A percentile compares a stretch with the other conserved stretches of the same genome.
phyloP scores from a whole-genome alignment of 2,329 filamentous ascomycete genomes.

The Colletotrichum shisoi region DNA sequence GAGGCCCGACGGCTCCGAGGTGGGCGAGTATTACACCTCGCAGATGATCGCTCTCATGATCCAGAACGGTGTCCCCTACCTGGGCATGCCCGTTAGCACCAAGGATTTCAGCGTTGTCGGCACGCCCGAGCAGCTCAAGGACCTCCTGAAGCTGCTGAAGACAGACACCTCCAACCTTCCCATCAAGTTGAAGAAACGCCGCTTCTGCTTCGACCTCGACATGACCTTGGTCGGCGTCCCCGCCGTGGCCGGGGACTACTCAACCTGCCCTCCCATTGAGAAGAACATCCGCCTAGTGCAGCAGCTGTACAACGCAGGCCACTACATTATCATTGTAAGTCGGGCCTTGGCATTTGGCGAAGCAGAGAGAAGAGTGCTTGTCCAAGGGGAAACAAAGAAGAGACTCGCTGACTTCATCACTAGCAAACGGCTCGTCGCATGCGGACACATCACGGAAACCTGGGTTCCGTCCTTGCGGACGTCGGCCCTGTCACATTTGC shows the following conservation, averaged over 20 bases:
- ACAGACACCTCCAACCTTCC: slow-evolving; percentile 38
- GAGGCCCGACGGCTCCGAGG: slow-evolving; percentile 40
- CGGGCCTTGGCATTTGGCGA: slow-evolving; percentile 21
- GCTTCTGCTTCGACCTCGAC: slow-evolving; percentile 48
- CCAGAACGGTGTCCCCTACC: slow-evolving; percentile 41
- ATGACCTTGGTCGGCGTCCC: slow-evolving; percentile 46
- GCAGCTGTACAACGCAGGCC: slow-evolving; percentile 45
- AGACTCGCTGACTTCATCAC: neutral
- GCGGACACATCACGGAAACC: slow-evolving; percentile 45
- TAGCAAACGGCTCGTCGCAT: slow-evolving; percentile 45
- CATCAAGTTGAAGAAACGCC: slow-evolving; percentile 43
- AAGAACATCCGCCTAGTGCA: slow-evolving; percentile 45
- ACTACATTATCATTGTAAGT: slow-evolving; percentile 47
- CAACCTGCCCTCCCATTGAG: slow-evolving; percentile 45
- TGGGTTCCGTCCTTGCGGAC: slow-evolving; percentile 44
- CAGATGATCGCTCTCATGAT: slow-evolving; percentile 44
- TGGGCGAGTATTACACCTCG: slow-evolving; percentile 45
- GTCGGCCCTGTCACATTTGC: slow-evolving; percentile 44
- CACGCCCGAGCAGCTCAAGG: slow-evolving; percentile 45
- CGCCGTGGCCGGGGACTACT: slow-evolving; percentile 44
- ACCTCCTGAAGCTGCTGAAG: slow-evolving; percentile 43
- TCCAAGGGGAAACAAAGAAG: too few species aligned
- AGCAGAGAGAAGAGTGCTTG: neutral
- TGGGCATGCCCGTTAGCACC: slow-evolving; percentile 42
- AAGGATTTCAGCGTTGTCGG: slow-evolving; percentile 45